Conservation (phyloP, 495 filamentous ascomycete species). For the Aspergillus sclerotiicarbonarius region DNA sequence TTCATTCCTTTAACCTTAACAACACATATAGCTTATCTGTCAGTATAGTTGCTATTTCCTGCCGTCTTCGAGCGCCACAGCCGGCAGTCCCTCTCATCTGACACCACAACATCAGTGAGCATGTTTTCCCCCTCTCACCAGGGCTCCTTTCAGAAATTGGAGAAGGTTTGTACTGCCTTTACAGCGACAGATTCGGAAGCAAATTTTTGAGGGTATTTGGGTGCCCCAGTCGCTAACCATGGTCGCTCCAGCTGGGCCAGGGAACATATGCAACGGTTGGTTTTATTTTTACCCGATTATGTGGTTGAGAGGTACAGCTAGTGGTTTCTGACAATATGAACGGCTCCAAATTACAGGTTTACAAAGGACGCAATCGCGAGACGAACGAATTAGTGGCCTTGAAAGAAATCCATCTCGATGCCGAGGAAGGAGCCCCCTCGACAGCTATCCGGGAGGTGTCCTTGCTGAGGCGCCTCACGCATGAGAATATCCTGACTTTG, state of each 20-base stretch:
- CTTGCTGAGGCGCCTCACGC: constrained; percentile 97
- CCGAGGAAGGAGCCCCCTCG: constrained; percentile 94
- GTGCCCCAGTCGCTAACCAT: not conserved
- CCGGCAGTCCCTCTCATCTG: not conserved
- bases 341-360: constrained; percentile 61
- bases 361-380: constrained; percentile 95
- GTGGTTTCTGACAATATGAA: not conserved
- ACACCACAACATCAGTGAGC: not conserved
- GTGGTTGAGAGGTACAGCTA: not conserved
- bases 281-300: not conserved
- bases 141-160: constrained; percentile 93
- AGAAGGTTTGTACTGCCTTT: constrained; percentile 56
- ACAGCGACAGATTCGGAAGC: not conserved
- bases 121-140: not conserved
- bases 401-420: constrained; percentile 98
- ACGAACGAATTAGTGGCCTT: constrained; percentile 94
- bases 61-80: not conserved
- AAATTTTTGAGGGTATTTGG: not conserved
- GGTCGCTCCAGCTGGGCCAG: constrained; percentile 69
- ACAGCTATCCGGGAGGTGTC: constrained; percentile 98
- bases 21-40: not conserved
- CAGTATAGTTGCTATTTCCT: not conserved
- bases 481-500: constrained; percentile 94
- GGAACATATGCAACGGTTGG: constrained; percentile 97
- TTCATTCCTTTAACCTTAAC: not conserved